phyloP scores from a whole-genome alignment of 345 rosid species.

The Salix udensis region DNA sequence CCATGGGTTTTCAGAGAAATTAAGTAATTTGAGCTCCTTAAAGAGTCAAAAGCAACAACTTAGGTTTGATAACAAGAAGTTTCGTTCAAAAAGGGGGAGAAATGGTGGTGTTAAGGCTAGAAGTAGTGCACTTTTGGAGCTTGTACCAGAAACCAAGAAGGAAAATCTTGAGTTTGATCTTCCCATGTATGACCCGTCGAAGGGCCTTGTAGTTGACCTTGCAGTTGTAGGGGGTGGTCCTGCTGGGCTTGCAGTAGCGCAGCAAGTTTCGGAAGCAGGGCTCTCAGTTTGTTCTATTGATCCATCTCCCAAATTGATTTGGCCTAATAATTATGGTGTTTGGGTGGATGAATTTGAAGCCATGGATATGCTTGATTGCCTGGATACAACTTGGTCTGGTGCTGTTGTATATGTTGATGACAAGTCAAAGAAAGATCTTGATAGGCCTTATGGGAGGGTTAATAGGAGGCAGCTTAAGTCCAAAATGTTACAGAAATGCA shows the following conservation, averaged over 20 bases:
- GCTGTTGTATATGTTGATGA: slow-evolving; percentile 76
- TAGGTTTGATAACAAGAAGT: slow-evolving; percentile 48
- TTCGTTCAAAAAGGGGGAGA: slow-evolving; percentile 27
- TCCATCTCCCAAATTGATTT: slow-evolving; percentile 82
- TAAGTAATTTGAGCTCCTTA: slow-evolving; percentile 31
- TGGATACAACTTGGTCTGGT: slow-evolving; percentile 92
- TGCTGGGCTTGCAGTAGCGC: slow-evolving; percentile 96
- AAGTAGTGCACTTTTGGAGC: slow-evolving; percentile 68
- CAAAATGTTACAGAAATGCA: slow-evolving; percentile 88
- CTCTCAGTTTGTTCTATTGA: slow-evolving; percentile 88
- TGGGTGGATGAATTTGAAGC: slow-evolving; percentile 99
- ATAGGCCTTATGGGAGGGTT: slow-evolving; percentile 91
- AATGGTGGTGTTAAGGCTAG: slow-evolving; percentile 39
- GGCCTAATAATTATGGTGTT: slow-evolving; percentile 98
- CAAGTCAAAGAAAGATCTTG: slow-evolving; percentile 52
- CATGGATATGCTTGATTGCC: slow-evolving; percentile 94
- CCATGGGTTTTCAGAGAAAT: slow-evolving; percentile 56
- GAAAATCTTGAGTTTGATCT: slow-evolving; percentile 85
- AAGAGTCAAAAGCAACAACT: slow-evolving; percentile 36
- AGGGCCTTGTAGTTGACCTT: slow-evolving; percentile 60
- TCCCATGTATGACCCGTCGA: slow-evolving; percentile 66
- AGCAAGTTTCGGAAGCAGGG: slow-evolving; percentile 88
- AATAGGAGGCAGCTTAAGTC: slow-evolving; percentile 87
- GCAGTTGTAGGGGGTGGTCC: slow-evolving; percentile 99
- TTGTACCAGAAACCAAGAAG: slow-evolving; percentile 84